A percentile compares a stretch with the other conserved stretches of the same genome.
Evolutionary conservation across 371 early-diverging fungal species (phyloP).

Genomic region (Batkoa obscura): DNA sequence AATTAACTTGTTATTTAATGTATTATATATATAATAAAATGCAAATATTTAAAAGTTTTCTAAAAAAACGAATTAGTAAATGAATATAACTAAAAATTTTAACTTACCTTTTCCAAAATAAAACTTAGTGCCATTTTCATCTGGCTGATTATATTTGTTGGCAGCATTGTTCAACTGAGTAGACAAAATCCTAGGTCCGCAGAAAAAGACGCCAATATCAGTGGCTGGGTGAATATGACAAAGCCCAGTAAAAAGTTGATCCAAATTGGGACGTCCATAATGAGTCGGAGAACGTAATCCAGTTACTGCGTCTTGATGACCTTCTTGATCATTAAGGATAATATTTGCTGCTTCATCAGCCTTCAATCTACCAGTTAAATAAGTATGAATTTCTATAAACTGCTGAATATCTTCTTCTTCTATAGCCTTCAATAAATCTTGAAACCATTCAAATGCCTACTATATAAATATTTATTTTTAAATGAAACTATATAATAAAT

Average conservation of each 20-base stretch:
- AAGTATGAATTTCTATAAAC: conserved; percentile 50
- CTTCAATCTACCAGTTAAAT: conserved; percentile 41
- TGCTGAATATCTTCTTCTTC: conserved; percentile 38
- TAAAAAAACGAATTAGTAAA: too few species aligned
- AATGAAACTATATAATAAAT: conserved; percentile 6
- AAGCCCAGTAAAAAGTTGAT: conserved; percentile 30
- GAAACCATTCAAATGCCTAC: conserved; percentile 60
- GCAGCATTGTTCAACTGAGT: conserved; percentile 27
- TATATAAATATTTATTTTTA: conserved; percentile 17
- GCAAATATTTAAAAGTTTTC: too few species aligned
- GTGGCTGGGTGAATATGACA: conserved; percentile 24
- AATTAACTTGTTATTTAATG: too few species aligned
- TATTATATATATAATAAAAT: too few species aligned
- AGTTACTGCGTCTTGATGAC: conserved; percentile 25
- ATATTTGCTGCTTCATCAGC: conserved; percentile 27
- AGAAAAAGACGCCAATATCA: conserved; percentile 39
- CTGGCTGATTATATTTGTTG: conserved; percentile 29
- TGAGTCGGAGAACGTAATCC: conserved; percentile 34
- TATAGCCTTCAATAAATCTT: conserved; percentile 40
- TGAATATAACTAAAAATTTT: too few species aligned
- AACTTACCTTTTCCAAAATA: conserved; percentile 13
- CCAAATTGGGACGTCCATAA: conserved; percentile 39
- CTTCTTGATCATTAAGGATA: conserved; percentile 27
- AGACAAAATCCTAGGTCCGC: conserved; percentile 33
- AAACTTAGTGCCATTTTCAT: conserved; percentile 11